Percentiles rank a stretch among this genome's conserved stretches.
Evolutionary conservation across 1,284 basidiomycete species (phyloP).

Genomic region (Rhizoctonia solani): DNA sequence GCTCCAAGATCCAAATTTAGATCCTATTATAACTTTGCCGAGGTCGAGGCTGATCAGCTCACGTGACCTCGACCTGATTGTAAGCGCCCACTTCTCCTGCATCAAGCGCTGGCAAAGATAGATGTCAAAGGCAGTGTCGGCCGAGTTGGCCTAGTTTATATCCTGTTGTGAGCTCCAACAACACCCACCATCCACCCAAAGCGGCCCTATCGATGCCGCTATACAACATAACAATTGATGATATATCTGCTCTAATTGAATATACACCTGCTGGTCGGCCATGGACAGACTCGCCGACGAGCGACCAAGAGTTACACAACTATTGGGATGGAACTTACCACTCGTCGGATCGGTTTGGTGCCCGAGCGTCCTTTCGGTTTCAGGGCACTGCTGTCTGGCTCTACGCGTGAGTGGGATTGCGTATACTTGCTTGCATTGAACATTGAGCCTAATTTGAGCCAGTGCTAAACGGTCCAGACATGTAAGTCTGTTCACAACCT

Average conservation of each 20-base stretch:
- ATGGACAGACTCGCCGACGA: constrained; percentile 21
- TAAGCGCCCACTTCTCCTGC: too few species aligned
- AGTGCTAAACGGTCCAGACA: constrained; percentile 21
- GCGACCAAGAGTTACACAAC: background rate
- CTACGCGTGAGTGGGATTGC: constrained; percentile 30
- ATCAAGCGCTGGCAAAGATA: too few species aligned
- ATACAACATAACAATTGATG: constrained; percentile 7
- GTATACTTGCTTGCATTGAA: too few species aligned
- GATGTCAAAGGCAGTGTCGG: too few species aligned
- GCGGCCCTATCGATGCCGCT: background rate
- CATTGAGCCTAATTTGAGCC: too few species aligned
- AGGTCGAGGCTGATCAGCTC: too few species aligned
- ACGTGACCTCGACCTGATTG: too few species aligned
- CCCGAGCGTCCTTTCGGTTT: constrained; percentile 8
- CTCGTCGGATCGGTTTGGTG: background rate
- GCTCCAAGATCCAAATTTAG: too few species aligned
- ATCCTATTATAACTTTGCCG: too few species aligned
- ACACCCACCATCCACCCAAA: background rate
- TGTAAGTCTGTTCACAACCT: background rate
- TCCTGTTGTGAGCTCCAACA: background rate
- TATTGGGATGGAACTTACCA: constrained; percentile 11
- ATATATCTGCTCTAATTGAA: constrained; percentile 15
- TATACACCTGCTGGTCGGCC: background rate
- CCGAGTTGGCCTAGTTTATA: background rate
- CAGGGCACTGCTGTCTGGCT: constrained; percentile 10